These are phyloP conservation scores for Phytopythium aichiense DNA, from an alignment of 352 stramenopile genomes.

Conservation along the genomic window DNA sequence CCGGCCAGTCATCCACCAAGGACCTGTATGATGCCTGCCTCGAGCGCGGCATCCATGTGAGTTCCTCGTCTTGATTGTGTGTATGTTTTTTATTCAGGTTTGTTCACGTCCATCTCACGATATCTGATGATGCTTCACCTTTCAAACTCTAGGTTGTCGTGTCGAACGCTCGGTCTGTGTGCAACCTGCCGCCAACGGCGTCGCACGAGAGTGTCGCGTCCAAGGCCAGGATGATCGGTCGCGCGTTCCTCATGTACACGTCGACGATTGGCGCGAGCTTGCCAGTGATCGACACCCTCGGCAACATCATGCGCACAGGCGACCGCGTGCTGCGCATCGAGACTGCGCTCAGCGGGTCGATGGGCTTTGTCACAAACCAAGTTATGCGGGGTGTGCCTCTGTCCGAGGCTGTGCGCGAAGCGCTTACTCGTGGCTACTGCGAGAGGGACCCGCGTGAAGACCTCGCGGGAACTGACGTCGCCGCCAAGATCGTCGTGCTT, in stretches of 20 bases:
- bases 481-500: constrained; percentile 66
- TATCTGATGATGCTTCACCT: background rate
- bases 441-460: constrained; percentile 70
- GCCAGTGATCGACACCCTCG: constrained; percentile 69
- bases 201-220: constrained; percentile 58
- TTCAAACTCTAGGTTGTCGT: constrained; percentile 35
- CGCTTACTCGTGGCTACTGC: constrained; percentile 54
- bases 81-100: background rate
- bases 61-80: background rate
- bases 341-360: constrained; percentile 60
- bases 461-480: constrained; percentile 59
- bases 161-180: constrained; percentile 64
- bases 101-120: background rate
- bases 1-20: constrained; percentile 41
- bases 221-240: constrained; percentile 27
- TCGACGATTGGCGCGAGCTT: constrained; percentile 70
- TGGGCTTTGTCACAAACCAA: constrained; percentile 71
- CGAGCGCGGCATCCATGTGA: constrained; percentile 56
- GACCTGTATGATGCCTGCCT: constrained; percentile 60
- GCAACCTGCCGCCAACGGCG: constrained; percentile 39
- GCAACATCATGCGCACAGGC: constrained; percentile 68
- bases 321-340: constrained; percentile 59
- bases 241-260: constrained; percentile 78
- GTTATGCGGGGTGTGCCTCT: constrained; percentile 68
- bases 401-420: constrained; percentile 45